Conservation (phyloP, 352 stramenopile genomes). For the Globisporangium camurandrum region DNA sequence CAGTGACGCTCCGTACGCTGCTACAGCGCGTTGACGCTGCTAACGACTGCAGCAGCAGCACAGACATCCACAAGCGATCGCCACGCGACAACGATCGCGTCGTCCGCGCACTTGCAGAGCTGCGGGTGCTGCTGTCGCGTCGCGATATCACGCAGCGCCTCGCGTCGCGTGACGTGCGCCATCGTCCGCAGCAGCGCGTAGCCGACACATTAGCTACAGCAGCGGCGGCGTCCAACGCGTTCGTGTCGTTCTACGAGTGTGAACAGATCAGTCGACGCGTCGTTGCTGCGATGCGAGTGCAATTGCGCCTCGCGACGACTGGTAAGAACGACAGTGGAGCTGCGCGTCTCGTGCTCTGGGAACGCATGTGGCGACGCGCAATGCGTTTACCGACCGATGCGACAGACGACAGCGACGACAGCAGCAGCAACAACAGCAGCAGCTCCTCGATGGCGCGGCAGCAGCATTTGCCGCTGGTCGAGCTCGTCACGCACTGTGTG, state of each 20-base stretch:
- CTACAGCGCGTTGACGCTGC: not conserved
- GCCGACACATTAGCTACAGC: too few species aligned
- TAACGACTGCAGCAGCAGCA: not conserved
- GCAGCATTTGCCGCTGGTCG: too few species aligned
- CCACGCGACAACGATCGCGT: not conserved
- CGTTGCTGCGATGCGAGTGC: not conserved
- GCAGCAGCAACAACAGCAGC: conserved; percentile 13
- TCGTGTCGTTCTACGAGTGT: not conserved
- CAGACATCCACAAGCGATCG: not conserved
- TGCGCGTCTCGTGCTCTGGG: conserved; percentile 22
- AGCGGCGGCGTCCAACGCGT: not conserved
- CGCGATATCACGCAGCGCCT: conserved; percentile 5
- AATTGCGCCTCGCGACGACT: too few species aligned
- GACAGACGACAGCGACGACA: too few species aligned
- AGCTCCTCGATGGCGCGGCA: conserved; percentile 5
- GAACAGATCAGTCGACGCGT: conserved; percentile 5
- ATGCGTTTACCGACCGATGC: too few species aligned
- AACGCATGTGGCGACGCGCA: conserved; percentile 26
- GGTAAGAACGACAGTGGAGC: too few species aligned
- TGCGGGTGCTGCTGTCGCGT: conserved; percentile 9
- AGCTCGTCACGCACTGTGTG: conserved; percentile 26
- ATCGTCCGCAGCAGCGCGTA: too few species aligned
- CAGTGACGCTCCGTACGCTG: not conserved
- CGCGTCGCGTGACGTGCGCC: not conserved
- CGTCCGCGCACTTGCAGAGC: not conserved